A percentile compares a stretch with the other conserved stretches of the same genome.
phyloP scores from a whole-genome alignment of 1,284 basidiomycete genomes.

The Puccinia triticina region DNA sequence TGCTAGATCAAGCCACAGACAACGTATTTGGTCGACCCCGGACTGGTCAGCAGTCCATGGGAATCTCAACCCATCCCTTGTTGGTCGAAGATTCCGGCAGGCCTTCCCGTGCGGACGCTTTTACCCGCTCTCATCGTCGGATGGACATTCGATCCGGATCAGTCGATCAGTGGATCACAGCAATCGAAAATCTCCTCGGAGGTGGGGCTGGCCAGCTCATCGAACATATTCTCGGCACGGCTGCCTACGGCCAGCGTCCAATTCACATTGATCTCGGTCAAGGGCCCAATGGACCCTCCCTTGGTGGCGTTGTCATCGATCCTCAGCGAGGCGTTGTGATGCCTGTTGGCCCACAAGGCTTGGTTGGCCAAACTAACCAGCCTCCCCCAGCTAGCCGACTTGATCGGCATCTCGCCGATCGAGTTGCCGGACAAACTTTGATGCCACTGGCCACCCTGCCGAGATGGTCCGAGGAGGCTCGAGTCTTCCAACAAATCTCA shows the following conservation, averaged over 20 bases:
- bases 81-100: conserved; percentile 66
- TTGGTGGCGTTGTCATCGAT: conserved; percentile 50
- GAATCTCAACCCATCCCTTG: conserved; percentile 73
- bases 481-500: conserved; percentile 44
- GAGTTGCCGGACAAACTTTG: conserved; percentile 48
- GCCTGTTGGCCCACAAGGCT: conserved; percentile 49
- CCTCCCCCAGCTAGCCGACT: conserved; percentile 41
- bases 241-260: conserved; percentile 42
- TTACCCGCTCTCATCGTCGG: conserved; percentile 64
- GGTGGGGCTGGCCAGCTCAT: conserved; percentile 79
- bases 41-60: conserved; percentile 46
- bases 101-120: conserved; percentile 62
- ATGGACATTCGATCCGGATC: conserved; percentile 64
- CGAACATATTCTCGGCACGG: conserved; percentile 68
- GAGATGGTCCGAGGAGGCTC: conserved; percentile 47
- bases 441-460: conserved; percentile 50
- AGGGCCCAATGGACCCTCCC: conserved; percentile 51
- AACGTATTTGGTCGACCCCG: conserved; percentile 41
- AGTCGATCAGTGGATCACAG: conserved; percentile 71
- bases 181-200: conserved; percentile 79
- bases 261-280: conserved; percentile 49
- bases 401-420: conserved; percentile 50
- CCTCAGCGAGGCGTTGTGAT: conserved; percentile 45
- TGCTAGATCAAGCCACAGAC: conserved; percentile 47
- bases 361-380: conserved; percentile 24